Evolutionary conservation across 805 yeast genomes (phyloP), one percentile per base, ranked within the genome.

Genomic region (Pichia membranifaciens): DNA sequence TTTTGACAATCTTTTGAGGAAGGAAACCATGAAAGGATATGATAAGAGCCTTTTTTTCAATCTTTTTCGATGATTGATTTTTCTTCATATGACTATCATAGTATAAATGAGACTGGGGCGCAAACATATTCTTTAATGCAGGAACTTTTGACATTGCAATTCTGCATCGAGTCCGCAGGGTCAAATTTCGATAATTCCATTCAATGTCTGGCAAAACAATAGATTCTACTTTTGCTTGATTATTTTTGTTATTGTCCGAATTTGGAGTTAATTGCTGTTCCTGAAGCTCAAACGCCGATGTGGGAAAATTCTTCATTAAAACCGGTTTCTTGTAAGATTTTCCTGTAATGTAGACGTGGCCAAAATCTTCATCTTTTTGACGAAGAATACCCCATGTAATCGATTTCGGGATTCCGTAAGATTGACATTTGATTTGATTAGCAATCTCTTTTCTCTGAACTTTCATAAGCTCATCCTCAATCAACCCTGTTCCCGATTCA

Each of bases 11-110:
- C 51, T 79, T 79, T 2, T 89, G 82, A 0, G 99, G 99, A 63
- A 90, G 87, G 62, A 89, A 91, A 0, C 97, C 97, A 67, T 91
- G 99, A 2, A 93, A 86, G 0, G 96, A 96, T 44, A 91, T 79
- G n/a, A 93, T 82, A 16, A 93, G 74, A 0, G 84, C 87, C 52
- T 76, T 83, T 74, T 42, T 54, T 34, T 0, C 9, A 38, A 18
- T 36, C 13, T 32, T 43, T 12, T 31, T 44, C 16, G 33, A 40
- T 22, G 47, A 43, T 15, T 36, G 28, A 17, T 44, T 43, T 21
- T 37, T 43, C 21, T 47, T 48, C 20, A 37, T 45, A 5, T 35
- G 37, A 8, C 54, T 28, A 10, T 53, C 41, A 20, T 58, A 59
- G 40, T 66, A 66, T 12, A 66, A 45, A 51, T 66, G 70, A 7